Percentiles rank a stretch among this genome's conserved stretches.
These are phyloP conservation scores for Suhomyces coccinellae DNA, from an alignment of 1,139 yeast species.

Conservation along the genomic window DNA sequence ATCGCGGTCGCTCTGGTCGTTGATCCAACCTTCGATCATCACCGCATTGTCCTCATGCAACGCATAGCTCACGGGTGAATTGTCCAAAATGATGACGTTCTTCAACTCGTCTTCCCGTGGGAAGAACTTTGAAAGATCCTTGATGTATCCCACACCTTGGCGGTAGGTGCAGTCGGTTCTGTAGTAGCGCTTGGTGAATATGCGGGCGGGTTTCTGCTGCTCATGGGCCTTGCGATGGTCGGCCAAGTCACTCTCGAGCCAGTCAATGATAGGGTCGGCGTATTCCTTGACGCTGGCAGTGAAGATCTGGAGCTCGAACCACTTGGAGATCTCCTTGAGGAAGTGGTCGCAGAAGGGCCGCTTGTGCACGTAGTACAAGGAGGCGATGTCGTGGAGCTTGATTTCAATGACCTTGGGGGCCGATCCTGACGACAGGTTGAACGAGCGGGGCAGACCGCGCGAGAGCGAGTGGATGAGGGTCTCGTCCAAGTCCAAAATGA, in stretches of 20 bases:
- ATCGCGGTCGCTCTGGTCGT: constrained; percentile 87
- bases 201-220: constrained; percentile 12
- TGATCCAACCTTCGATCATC: constrained; percentile 96
- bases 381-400: constrained; percentile 64
- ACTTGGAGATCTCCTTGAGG: constrained; percentile 70
- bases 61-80: constrained; percentile 87
- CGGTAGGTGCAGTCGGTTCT: constrained; percentile 77
- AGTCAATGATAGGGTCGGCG: constrained; percentile 95
- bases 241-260: constrained; percentile 55
- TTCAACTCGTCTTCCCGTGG: constrained; percentile 57
- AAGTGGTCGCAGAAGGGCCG: constrained; percentile 90
- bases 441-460: constrained; percentile 52
- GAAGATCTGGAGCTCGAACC: constrained; percentile 88
- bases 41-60: constrained; percentile 85
- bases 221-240: constrained; percentile 15
- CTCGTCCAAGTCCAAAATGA: constrained; percentile 88
- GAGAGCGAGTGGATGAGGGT: constrained; percentile 89
- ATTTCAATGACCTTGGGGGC: constrained; percentile 79
- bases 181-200: constrained; percentile 66
- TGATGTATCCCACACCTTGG: constrained; percentile 82
- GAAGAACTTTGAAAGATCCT: constrained; percentile 64
- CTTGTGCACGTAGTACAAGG: constrained; percentile 86
- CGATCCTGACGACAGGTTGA: constrained; percentile 44
- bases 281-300: constrained; percentile 94
- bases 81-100: constrained; percentile 80